These are phyloP conservation scores for Paecilomyces fulvus DNA, from an alignment of 2,329 filamentous ascomycete genomes.

Conservation along the genomic window DNA sequence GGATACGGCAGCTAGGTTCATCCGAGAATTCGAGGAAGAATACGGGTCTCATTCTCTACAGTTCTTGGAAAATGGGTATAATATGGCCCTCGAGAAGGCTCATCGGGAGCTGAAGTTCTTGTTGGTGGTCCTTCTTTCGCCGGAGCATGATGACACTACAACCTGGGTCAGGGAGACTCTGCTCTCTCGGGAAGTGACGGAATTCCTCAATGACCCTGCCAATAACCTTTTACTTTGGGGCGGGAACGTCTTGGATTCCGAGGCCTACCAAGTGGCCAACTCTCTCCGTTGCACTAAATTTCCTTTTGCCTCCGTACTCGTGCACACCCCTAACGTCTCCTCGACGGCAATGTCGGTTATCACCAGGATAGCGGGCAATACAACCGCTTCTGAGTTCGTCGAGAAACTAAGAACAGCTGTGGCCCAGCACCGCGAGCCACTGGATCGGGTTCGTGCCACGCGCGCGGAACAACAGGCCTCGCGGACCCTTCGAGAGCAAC, in stretches of 20 bases:
- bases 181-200: conserved; percentile 62
- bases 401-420: conserved; percentile 67
- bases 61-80: conserved; percentile 83
- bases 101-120: conserved; percentile 89
- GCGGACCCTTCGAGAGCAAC: conserved; percentile 73
- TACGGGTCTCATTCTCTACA: conserved; percentile 61
- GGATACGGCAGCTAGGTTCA: conserved; percentile 81
- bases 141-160: conserved; percentile 87
- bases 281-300: conserved; percentile 87
- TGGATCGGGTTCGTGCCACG: conserved; percentile 66
- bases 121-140: conserved; percentile 77
- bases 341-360: conserved; percentile 86
- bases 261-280: conserved; percentile 86
- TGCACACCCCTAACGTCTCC: conserved; percentile 76
- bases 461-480: conserved; percentile 71
- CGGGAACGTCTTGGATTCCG: conserved; percentile 83
- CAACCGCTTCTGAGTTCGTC: conserved; percentile 62
- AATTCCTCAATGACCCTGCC: conserved; percentile 63
- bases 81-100: conserved; percentile 79
- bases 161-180: conserved; percentile 76
- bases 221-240: conserved; percentile 87
- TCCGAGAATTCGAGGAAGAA: conserved; percentile 90
- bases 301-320: conserved; percentile 78
- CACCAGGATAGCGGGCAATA: conserved; percentile 65
- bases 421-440: conserved; percentile 63